Conservation (phyloP, 2,329 filamentous ascomycete genomes). For the Tympanopsis confertula region DNA sequence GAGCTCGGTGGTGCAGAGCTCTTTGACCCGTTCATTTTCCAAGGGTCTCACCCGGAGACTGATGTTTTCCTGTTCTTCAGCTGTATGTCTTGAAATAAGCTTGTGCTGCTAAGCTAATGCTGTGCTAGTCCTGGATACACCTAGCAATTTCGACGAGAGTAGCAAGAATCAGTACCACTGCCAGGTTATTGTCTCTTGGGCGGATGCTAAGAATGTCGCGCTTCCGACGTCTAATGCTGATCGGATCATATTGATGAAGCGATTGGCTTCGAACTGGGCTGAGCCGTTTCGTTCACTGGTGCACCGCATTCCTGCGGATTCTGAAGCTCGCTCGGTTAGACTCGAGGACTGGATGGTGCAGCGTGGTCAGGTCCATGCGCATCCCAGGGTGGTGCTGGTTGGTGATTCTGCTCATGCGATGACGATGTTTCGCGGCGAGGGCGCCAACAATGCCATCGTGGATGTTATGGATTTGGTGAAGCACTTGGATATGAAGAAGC, state of each 20-base stretch:
- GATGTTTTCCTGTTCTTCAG: constrained; percentile 40
- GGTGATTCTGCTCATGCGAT: constrained; percentile 46
- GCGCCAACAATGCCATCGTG: constrained; percentile 41
- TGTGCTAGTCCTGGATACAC: constrained; percentile 31
- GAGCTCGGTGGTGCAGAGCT: constrained; percentile 27
- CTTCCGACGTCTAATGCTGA: constrained; percentile 26
- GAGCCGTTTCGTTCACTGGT: constrained; percentile 33
- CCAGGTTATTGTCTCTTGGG: constrained; percentile 41
- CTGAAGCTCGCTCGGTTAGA: constrained; percentile 29
- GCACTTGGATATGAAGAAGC: constrained; percentile 11
- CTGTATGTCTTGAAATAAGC: constrained; percentile 16
- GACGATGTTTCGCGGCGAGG: constrained; percentile 48
- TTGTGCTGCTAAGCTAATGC: not conserved
- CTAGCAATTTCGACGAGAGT: constrained; percentile 22
- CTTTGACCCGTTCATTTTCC: constrained; percentile 41
- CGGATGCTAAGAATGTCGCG: constrained; percentile 18
- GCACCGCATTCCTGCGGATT: constrained; percentile 23
- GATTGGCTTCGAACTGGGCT: constrained; percentile 30
- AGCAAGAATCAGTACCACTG: constrained; percentile 25
- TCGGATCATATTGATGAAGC: constrained; percentile 27
- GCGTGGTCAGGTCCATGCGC: constrained; percentile 16
- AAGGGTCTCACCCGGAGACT: constrained; percentile 37
- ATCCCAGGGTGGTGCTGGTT: constrained; percentile 30
- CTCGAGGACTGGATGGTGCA: constrained; percentile 35
- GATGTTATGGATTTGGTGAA: constrained; percentile 34